Evolutionary conservation across 768 basidiomycete species (phyloP), one percentile per base, ranked within the genome.

Genomic region (Suillus bovinus): DNA sequence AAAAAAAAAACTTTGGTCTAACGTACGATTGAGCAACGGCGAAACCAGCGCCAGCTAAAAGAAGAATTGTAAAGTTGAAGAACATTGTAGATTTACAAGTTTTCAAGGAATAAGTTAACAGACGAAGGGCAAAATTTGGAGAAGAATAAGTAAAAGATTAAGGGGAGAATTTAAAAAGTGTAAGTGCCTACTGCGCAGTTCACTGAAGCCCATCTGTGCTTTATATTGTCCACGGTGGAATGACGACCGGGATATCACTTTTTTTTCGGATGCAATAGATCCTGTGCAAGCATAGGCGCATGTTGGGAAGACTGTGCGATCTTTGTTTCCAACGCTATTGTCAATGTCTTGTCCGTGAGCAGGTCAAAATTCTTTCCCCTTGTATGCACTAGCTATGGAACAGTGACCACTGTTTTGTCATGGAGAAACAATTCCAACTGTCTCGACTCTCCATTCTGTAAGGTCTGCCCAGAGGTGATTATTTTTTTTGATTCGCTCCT

Each of bases 21-120:
- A 74, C 79, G 67, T 69, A 82, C 81, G 78, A 77, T 69, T 81
- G 81, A 49, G 84, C 84, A 62, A 76, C 67, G 64, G 73, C 71
- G 64, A 77, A 62, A 62, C 72, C 76, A 64, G 76, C 74, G 64
- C 72, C 73, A 54, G 71, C 71, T 49, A 74, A 54, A 66, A 79
- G 56, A 66, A 79, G 61, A 59, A 73, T 53, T 44, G 64, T 61
- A 49, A 67, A 55, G 46, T 42, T 67, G 59, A 69, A 62, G 68
- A 70, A 70, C 79, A 67, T 76, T 8, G n/a, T 42, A 31, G 50
- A 63, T 27, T 16, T 31, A 38, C 16, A 4, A n/a, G 20, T 38
- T 53, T 53, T 34, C 24, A 34, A 38, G 24, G 42, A 60, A 2
- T 59, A 59, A 63, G 7, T 41, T 60, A 58, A 16, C 52, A 5